These are phyloP conservation scores for Adansonia madagascariensis DNA, from an alignment of 441 rosid species.

Conservation along the genomic window DNA sequence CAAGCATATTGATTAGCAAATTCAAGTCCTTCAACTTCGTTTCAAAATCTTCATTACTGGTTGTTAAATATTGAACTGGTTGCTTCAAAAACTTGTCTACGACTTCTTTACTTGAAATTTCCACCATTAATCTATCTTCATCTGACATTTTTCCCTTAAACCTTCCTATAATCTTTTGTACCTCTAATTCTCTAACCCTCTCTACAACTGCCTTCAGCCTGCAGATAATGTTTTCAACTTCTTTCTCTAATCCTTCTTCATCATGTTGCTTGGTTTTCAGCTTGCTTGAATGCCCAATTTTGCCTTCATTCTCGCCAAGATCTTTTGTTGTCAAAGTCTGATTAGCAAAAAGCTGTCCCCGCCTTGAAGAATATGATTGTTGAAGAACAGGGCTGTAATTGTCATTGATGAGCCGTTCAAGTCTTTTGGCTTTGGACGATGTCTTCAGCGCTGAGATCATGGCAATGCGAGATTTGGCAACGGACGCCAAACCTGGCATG, in stretches of 20 bases:
- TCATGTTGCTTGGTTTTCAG: conserved; percentile 17
- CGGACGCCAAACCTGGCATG: background rate
- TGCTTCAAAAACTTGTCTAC: conserved; percentile 26
- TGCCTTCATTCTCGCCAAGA: background rate
- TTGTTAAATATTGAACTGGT: conserved; percentile 28
- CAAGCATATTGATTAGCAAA: conserved; percentile 28
- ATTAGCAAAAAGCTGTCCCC: background rate
- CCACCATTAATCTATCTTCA: conserved; percentile 20
- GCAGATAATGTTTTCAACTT: conserved; percentile 1
- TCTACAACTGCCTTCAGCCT: conserved; percentile 7
- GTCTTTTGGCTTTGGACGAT: conserved; percentile 14
- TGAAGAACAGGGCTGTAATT: background rate
- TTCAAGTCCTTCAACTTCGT: conserved; percentile 31
- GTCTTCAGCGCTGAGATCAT: background rate
- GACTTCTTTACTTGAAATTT: conserved; percentile 30
- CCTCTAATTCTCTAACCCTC: conserved; percentile 1
- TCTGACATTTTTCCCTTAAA: conserved; percentile 6
- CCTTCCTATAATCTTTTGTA: conserved; percentile 1
- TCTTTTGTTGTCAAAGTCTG: background rate
- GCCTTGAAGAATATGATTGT: background rate
- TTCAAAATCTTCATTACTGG: background rate
- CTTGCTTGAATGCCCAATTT: background rate
- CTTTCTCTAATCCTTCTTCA: background rate
- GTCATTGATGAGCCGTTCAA: background rate
- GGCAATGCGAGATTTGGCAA: background rate